Percentiles rank a stretch among this genome's conserved stretches.
phyloP scores from a whole-genome alignment of 768 basidiomycete species.

The Cystobasidiopsis lactophilus region DNA sequence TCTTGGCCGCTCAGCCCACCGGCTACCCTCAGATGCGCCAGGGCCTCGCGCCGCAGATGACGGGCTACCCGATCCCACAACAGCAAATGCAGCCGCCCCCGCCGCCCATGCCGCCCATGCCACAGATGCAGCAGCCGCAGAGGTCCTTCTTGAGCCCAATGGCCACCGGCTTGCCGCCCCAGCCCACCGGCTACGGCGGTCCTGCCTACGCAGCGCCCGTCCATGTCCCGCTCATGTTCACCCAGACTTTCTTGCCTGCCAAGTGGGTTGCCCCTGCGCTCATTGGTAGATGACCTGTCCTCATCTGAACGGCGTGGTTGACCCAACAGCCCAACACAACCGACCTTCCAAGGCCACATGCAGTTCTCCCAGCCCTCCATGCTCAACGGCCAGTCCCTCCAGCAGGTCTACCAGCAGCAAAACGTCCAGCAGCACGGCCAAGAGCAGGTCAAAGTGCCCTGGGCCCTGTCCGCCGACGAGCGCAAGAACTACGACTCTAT shows the following conservation, averaged over 20 bases:
- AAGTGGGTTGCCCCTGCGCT: neutral
- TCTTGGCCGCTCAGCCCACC: neutral
- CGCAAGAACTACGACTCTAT: conserved; percentile 93
- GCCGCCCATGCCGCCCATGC: neutral
- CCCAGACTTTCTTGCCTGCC: conserved; percentile 2
- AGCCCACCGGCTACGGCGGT: conserved; percentile 13
- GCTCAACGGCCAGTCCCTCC: conserved; percentile 44
- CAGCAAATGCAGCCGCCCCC: conserved; percentile 25
- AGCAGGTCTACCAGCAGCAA: conserved; percentile 71
- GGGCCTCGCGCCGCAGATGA: conserved; percentile 35
- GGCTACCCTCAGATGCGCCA: neutral
- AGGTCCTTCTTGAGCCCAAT: neutral
- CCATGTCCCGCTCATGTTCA: conserved; percentile 34
- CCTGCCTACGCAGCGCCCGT: conserved; percentile 22
- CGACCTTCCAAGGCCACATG: neutral
- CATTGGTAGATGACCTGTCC: no score
- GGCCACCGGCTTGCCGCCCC: conserved; percentile 1
- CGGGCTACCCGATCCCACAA: conserved; percentile 29
- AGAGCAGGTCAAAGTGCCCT: conserved; percentile 47
- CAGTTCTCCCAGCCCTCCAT: conserved; percentile 24
- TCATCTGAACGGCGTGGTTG: conserved; percentile 6
- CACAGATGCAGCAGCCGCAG: conserved; percentile 3
- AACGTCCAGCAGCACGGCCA: conserved; percentile 52
- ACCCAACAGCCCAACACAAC: conserved; percentile 9
- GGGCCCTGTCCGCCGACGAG: conserved; percentile 69